Evolutionary conservation across 208 protist genomes (phyloP).

Genomic region (Wallacemonas sp.): DNA sequence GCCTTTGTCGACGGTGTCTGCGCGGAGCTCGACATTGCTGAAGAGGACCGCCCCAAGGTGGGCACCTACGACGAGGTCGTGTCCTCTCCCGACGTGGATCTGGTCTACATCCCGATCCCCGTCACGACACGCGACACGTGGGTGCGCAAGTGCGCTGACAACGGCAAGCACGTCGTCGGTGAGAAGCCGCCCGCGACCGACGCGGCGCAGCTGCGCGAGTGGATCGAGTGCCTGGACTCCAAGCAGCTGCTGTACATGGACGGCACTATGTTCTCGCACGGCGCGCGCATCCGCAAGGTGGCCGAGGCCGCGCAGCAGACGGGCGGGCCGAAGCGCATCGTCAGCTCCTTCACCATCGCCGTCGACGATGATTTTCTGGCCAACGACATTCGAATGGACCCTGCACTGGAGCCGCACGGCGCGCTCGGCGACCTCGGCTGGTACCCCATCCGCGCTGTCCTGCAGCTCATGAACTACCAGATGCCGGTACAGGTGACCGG

Average conservation of each 20-base stretch:
- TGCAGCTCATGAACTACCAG: constrained; percentile 61
- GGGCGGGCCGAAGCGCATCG: constrained; percentile 44
- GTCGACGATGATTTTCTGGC: constrained; percentile 30
- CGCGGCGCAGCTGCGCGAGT: constrained; percentile 46
- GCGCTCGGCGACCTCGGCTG: constrained; percentile 61
- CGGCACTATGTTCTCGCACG: constrained; percentile 60
- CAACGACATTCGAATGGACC: constrained; percentile 49
- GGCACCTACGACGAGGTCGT: constrained; percentile 35
- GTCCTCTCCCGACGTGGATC: constrained; percentile 25
- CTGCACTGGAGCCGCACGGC: constrained; percentile 48
- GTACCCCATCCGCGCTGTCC: constrained; percentile 52
- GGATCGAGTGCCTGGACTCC: constrained; percentile 46
- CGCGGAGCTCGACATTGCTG: constrained; percentile 19
- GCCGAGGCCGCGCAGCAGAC: constrained; percentile 23
- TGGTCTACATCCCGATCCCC: constrained; percentile 43
- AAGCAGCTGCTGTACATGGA: constrained; percentile 66
- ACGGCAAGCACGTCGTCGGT: constrained; percentile 65
- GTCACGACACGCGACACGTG: constrained; percentile 38
- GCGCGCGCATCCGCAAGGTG: constrained; percentile 31
- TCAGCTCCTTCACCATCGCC: constrained; percentile 27
- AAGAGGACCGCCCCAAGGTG: constrained; percentile 12
- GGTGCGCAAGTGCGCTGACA: constrained; percentile 42
- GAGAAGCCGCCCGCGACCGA: constrained; percentile 54
- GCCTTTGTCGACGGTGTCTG: constrained; percentile 38
- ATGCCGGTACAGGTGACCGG: constrained; percentile 50